Evolutionary conservation across 495 filamentous ascomycete species (phyloP).

Genomic region (Penicillium verhagenii): DNA sequence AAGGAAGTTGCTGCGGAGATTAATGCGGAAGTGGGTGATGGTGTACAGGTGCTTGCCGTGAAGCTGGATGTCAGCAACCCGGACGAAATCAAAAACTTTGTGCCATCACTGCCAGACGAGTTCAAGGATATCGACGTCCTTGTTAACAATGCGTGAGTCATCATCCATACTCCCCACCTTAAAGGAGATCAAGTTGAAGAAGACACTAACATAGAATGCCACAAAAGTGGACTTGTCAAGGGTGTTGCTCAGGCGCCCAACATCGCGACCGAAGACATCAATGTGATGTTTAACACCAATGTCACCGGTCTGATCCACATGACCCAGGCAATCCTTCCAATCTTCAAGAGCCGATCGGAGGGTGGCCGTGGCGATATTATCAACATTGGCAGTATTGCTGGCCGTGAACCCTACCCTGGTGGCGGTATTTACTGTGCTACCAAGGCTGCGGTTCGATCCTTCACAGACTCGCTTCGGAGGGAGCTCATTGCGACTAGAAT

Average conservation of each 20-base stretch:
- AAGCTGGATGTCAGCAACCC: slow-evolving; percentile 85
- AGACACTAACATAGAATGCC: slow-evolving; percentile 8
- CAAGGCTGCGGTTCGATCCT: slow-evolving; percentile 87
- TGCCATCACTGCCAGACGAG: slow-evolving; percentile 71
- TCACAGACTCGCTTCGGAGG: slow-evolving; percentile 84
- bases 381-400: slow-evolving; percentile 94
- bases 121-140: slow-evolving; percentile 86
- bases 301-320: slow-evolving; percentile 94
- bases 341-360: slow-evolving; percentile 76
- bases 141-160: slow-evolving; percentile 92
- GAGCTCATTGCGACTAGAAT: slow-evolving; percentile 88
- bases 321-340: slow-evolving; percentile 86
- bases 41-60: slow-evolving; percentile 77
- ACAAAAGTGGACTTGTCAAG: slow-evolving; percentile 73
- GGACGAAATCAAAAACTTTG: slow-evolving; percentile 72
- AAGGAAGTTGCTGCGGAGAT: slow-evolving; percentile 77
- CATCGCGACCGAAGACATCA: slow-evolving; percentile 79
- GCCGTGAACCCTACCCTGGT: slow-evolving; percentile 84
- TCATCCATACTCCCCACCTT: background rate
- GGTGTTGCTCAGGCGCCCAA: slow-evolving; percentile 83
- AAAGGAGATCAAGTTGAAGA: background rate
- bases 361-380: slow-evolving; percentile 91
- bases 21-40: slow-evolving; percentile 71
- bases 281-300: slow-evolving; percentile 88
- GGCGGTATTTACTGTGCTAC: slow-evolving; percentile 96